Conservation (phyloP, 768 basidiomycete species). For the Suillus spraguei region DNA sequence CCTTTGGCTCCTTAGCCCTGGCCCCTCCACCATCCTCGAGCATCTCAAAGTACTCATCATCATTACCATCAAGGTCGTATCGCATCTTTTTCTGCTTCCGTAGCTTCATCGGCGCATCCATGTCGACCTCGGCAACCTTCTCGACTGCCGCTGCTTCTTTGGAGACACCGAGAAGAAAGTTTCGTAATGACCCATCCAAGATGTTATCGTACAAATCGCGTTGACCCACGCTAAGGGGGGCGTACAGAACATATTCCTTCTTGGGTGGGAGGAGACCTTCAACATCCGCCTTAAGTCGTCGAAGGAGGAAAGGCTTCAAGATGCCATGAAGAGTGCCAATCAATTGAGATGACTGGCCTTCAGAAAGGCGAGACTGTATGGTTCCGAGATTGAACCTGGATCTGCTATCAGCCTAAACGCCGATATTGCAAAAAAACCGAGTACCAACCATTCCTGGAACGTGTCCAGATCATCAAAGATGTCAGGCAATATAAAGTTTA, state of each 20-base stretch:
- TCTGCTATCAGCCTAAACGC: background rate
- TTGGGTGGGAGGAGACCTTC: constrained; percentile 77
- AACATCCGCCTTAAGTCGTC: constrained; percentile 91
- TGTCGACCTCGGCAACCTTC: constrained; percentile 27
- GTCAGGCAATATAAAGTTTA: constrained; percentile 95
- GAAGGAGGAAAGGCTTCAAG: constrained; percentile 92
- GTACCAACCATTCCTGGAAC: constrained; percentile 83
- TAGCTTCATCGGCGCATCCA: constrained; percentile 38
- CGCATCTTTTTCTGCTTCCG: constrained; percentile 37
- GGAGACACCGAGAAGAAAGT: constrained; percentile 52
- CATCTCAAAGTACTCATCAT: constrained; percentile 62
- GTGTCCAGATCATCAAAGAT: constrained; percentile 88
- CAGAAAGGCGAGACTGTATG: constrained; percentile 56
- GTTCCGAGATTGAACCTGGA: constrained; percentile 73
- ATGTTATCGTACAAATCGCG: constrained; percentile 85
- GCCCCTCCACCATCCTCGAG: constrained; percentile 52
- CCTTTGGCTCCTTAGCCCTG: constrained; percentile 36
- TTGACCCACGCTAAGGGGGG: constrained; percentile 82
- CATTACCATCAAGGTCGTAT: constrained; percentile 61
- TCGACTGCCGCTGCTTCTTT: constrained; percentile 21
- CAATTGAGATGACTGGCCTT: constrained; percentile 62
- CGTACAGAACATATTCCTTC: constrained; percentile 94
- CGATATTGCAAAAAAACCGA: background rate
- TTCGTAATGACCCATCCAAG: constrained; percentile 68
- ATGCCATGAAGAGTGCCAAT: constrained; percentile 85